Evolutionary conservation across 2,329 filamentous ascomycete species (phyloP).

Genomic region (Fusarium sp.): DNA sequence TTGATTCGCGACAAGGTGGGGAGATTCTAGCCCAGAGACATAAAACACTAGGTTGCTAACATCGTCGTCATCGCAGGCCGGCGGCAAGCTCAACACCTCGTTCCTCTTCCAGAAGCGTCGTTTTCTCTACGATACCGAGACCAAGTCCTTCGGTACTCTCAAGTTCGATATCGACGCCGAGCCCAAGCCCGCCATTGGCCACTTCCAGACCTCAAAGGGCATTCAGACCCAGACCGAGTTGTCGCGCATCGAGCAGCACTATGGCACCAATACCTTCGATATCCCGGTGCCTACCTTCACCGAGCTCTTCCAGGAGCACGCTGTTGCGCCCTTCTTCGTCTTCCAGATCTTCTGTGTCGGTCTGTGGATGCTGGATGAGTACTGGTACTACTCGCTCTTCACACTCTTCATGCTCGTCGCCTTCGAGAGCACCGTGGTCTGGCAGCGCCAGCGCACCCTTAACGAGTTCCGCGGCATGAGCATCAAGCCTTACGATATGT

Average conservation of each 20-base stretch:
- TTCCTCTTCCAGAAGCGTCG: constrained; percentile 99
- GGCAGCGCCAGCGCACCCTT: constrained; percentile 96
- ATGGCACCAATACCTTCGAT: constrained; percentile 96
- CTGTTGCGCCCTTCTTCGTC: constrained; percentile 98
- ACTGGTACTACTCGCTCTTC: constrained; percentile 99
- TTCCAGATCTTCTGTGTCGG: constrained; percentile 99
- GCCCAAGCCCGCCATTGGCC: constrained; percentile 83
- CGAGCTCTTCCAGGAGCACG: constrained; percentile 98
- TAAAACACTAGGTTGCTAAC: constrained; percentile 30
- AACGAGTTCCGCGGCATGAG: constrained; percentile 99
- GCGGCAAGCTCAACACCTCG: constrained; percentile 82
- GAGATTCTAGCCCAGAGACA: constrained; percentile 12
- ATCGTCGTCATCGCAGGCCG: constrained; percentile 63
- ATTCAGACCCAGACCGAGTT: constrained; percentile 83
- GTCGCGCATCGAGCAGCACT: constrained; percentile 87
- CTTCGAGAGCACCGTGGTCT: constrained; percentile 98
- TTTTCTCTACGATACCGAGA: constrained; percentile 85
- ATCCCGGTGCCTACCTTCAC: constrained; percentile 97
- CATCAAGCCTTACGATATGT: constrained; percentile 98
- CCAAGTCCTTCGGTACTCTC: constrained; percentile 84
- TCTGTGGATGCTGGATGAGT: constrained; percentile 98
- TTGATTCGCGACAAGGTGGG: constrained; percentile 81
- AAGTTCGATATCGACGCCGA: constrained; percentile 87
- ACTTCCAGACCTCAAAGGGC: constrained; percentile 86
- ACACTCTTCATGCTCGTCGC: constrained; percentile 98